Conservation (phyloP, 2,329 filamentous ascomycete species). For the Achaetomium macrosporum region DNA sequence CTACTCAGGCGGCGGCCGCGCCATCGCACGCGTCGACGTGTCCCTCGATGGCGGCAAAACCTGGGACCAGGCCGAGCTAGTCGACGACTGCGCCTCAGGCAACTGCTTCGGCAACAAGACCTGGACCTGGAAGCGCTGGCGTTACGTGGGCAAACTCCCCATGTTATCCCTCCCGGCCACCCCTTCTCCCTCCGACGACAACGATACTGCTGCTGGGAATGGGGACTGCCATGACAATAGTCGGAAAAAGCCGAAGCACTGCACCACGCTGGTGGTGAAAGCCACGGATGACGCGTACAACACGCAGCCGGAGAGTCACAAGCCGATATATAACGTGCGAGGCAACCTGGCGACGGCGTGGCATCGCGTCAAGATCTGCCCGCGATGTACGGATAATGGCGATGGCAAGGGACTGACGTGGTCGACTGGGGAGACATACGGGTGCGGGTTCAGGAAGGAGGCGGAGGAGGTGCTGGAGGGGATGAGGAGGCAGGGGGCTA, state of each 20-base stretch:
- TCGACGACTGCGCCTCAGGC: constrained; percentile 40
- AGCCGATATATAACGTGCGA: constrained; percentile 56
- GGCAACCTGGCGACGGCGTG: constrained; percentile 63
- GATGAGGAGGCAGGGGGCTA: constrained; percentile 3
- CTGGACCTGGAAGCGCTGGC: constrained; percentile 63
- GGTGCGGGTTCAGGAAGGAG: constrained; percentile 27
- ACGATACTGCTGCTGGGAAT: not conserved
- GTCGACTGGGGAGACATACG: constrained; percentile 26
- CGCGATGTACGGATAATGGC: constrained; percentile 23
- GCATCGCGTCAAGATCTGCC: constrained; percentile 48
- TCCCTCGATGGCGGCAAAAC: constrained; percentile 57
- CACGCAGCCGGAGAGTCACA: constrained; percentile 56
- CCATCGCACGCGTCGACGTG: constrained; percentile 62
- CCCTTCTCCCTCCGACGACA: not conserved
- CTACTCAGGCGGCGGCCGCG: constrained; percentile 60
- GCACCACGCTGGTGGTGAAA: constrained; percentile 55
- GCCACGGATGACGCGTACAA: constrained; percentile 63
- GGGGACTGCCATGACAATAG: not conserved
- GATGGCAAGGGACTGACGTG: constrained; percentile 26
- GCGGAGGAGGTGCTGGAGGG: constrained; percentile 17
- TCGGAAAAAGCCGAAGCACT: constrained; percentile 29
- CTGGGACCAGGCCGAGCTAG: constrained; percentile 58
- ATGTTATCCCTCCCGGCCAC: constrained; percentile 5
- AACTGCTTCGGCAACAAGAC: constrained; percentile 38
- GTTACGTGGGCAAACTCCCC: constrained; percentile 45